Base-by-base conservation (phyloP, 2,329 filamentous ascomycete genomes). In the Alternaria angustiovoidea region DNA sequence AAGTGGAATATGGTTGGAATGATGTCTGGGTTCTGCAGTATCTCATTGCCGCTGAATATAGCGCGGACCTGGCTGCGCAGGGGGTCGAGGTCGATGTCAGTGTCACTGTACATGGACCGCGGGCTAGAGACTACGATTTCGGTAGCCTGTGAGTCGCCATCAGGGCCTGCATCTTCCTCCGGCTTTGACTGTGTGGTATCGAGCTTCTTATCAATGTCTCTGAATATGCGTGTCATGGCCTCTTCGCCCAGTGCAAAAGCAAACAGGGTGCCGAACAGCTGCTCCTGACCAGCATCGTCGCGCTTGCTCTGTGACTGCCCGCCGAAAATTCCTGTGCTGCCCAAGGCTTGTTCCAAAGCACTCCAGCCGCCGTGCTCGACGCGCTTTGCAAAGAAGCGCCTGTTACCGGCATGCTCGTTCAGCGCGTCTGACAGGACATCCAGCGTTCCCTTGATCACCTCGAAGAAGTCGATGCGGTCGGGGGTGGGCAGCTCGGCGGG, bases 161-260 rank as follows among this genome's bases (percentile, higher is more conserved):
- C 18, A 18, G 59, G 48, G 18, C 56, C 26, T 11, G 56, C 38
- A 22, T 51, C 16, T 14, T 56, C 51, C 7, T 67, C 54, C 30
- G 63, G 57, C 55, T 64, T 66, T 22, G 59, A 41, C 20, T 62
- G 66, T 1, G 61, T 52, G 18, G 65, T 54, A 18, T 66, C 71
- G 7, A 67, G 49, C n/a, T 64, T 75, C 41, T 70, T 75, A 51
- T 75, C 74, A 16, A 79, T 72, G 59, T 78, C 69, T 14, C 74
- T 78, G 74, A 92, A 95, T 49, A 95, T 82, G 56, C 86, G 82
- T 54, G 90, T 87, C 61, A 94, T 83, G 44, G 88, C 86, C 72
- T 93, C 88, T 75, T 96, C 91, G 56, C 93, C 91, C 51, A 96
- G 80, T 1, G 91, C 89, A 79, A 96, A 94, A 5, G 91, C 87